Evolutionary conservation across 2,329 filamentous ascomycete species (phyloP).

Genomic region (Penicillium hordei): DNA sequence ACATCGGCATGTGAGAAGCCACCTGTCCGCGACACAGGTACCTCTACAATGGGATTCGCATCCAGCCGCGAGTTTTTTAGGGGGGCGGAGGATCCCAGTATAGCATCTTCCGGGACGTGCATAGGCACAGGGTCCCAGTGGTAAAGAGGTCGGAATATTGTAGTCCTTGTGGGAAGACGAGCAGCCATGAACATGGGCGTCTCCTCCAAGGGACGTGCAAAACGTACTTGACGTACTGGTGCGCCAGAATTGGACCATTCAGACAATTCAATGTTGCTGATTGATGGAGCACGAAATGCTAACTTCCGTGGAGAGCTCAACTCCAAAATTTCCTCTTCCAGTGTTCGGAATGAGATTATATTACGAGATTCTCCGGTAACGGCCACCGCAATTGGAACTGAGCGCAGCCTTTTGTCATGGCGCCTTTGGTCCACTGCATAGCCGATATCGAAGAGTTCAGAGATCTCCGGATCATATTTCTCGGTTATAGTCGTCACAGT

Average conservation of each 20-base stretch:
- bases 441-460: constrained; percentile 52
- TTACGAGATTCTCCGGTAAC: constrained; percentile 49
- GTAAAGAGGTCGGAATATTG: constrained; percentile 49
- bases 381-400: constrained; percentile 39
- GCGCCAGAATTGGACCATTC: constrained; percentile 52
- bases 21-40: constrained; percentile 47
- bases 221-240: constrained; percentile 56
- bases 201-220: constrained; percentile 47
- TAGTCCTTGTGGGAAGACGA: constrained; percentile 47
- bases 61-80: constrained; percentile 47
- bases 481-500: constrained; percentile 29
- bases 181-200: constrained; percentile 51
- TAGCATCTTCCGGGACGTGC: constrained; percentile 16
- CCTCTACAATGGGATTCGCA: constrained; percentile 47
- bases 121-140: constrained; percentile 32
- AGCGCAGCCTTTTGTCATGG: constrained; percentile 26
- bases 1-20: constrained; percentile 54
- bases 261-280: constrained; percentile 44
- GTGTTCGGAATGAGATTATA: constrained; percentile 46
- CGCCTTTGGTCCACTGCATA: constrained; percentile 43
- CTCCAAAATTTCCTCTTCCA: constrained; percentile 33
- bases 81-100: constrained; percentile 7
- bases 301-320: constrained; percentile 14
- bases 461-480: constrained; percentile 37
- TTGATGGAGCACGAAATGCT: constrained; percentile 41